Base-by-base conservation (phyloP, 192 early-diverging fungal genomes). In the Dissophora ornata region DNA sequence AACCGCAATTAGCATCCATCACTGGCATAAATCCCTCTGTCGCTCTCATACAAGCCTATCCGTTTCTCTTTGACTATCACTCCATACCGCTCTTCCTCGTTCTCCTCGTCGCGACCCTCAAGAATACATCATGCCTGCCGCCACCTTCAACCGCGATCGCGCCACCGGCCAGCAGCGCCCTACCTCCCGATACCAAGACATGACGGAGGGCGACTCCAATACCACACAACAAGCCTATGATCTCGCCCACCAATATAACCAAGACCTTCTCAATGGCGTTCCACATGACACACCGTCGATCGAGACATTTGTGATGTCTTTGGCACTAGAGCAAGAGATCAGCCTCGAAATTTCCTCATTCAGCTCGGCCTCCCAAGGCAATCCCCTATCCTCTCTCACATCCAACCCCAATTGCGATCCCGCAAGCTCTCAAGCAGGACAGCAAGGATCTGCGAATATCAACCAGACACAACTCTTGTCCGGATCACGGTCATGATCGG, bases 401-500 rank as follows among this genome's bases (percentile, higher is more conserved):
- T n/a, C n/a, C 15, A 45, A 45, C 15, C 30, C 34, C 53, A 46
- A 8, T 33, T 33, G 15, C 32, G 19, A 34, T 4, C 44, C 47
- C 4, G 22, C 51, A 28, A 56, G 29, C 28, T n/a, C 30, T 34
- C 53, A 36, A 48, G 12, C 42, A 24, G 29, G 38, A 22, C 57
- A 47, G 33, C 40, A 42, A 30, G 48, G 2, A 33, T 13, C 55
- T 28, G 49, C 50, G 21, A 25, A 54, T 16, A 56, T 75, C 32
- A 59, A 57, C 28, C 73, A 77, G 53, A 57, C 64, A 18, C 73
- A 57, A 36, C 40, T 77, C 21, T 26, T 77, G 45, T 51, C 73
- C 22, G 73, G 73, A 26, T 65, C 71, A n/a, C 63, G 73, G n/a
- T 19, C 71, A 48, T 75, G n/a, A n/a, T n/a, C n/a, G n/a, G n/a